Conservation (phyloP, 805 yeast species). For the Monosporozyma aquatica region DNA sequence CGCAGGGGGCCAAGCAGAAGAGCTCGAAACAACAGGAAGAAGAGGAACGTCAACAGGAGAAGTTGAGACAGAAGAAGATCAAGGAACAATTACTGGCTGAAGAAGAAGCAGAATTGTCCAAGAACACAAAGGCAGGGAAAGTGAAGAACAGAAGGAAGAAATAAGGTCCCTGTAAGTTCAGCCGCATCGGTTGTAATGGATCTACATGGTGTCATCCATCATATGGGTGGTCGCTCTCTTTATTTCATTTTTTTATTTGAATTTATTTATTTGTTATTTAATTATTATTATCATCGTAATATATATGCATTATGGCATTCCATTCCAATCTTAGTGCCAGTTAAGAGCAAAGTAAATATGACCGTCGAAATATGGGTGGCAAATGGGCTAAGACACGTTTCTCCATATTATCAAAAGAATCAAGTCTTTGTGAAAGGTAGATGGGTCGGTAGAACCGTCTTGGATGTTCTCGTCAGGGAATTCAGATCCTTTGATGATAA, state of each 20-base stretch:
- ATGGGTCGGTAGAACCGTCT: slow-evolving; percentile 34
- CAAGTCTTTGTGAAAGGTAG: slow-evolving; percentile 36
- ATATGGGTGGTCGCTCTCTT: neutral
- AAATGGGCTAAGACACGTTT: slow-evolving; percentile 34
- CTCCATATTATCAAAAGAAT: slow-evolving; percentile 35
- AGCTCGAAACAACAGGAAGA: slow-evolving; percentile 24
- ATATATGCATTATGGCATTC: neutral
- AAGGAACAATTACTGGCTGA: slow-evolving; percentile 28
- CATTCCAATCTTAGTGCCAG: too few relatives aligned
- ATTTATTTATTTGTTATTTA: neutral
- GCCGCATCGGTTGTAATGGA: too few relatives aligned
- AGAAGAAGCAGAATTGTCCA: slow-evolving; percentile 22
- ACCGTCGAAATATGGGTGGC: slow-evolving; percentile 4
- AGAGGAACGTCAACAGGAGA: slow-evolving; percentile 27
- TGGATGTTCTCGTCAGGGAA: slow-evolving; percentile 34
- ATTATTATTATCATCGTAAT: too few relatives aligned
- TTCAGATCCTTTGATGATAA: slow-evolving; percentile 24
- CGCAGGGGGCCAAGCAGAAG: slow-evolving; percentile 22
- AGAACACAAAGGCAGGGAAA: slow-evolving; percentile 21
- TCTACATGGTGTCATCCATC: too few relatives aligned
- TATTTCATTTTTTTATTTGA: neutral
- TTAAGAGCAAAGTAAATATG: slow-evolving; percentile 3
- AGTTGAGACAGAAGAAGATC: slow-evolving; percentile 23
- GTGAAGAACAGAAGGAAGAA: slow-evolving; percentile 14
- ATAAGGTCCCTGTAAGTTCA: neutral